Conservation (phyloP, 257 asterid species). For the Verbena officinalis region DNA sequence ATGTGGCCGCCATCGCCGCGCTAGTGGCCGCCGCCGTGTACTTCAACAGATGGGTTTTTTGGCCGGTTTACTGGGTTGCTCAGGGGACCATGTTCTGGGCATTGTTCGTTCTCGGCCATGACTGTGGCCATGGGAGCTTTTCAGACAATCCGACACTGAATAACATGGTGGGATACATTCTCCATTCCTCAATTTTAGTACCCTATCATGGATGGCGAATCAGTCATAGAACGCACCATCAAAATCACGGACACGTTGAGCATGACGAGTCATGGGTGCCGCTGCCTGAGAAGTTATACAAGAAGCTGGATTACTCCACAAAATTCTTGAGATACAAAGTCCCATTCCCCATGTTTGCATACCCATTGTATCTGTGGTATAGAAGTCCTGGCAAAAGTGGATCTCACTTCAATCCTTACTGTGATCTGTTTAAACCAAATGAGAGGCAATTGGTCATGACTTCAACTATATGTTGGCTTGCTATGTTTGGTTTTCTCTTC, state of each 20-base stretch:
- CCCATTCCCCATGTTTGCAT: constrained; percentile 74
- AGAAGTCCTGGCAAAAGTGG: constrained; percentile 92
- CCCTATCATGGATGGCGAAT: constrained; percentile 81
- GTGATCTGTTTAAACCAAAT: constrained; percentile 58
- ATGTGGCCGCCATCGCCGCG: constrained; percentile 36
- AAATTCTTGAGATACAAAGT: constrained; percentile 54
- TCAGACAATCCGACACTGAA: constrained; percentile 52
- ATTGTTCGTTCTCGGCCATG: constrained; percentile 75
- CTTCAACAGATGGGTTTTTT: constrained; percentile 41
- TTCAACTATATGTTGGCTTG: constrained; percentile 77
- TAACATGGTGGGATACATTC: constrained; percentile 60
- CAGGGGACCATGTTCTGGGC: constrained; percentile 84
- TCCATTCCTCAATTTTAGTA: constrained; percentile 67
- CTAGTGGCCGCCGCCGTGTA: constrained; percentile 44
- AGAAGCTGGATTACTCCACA: constrained; percentile 48
- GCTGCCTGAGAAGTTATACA: constrained; percentile 52
- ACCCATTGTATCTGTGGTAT: constrained; percentile 71
- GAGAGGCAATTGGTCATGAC: constrained; percentile 61
- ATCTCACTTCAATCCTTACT: constrained; percentile 87
- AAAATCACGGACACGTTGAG: constrained; percentile 74
- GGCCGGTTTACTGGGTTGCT: constrained; percentile 59
- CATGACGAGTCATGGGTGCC: constrained; percentile 81
- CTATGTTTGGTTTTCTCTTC: constrained; percentile 60
- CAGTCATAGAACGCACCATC: constrained; percentile 77
- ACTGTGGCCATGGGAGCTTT: constrained; percentile 82